Evolutionary conservation across 257 asterid species (phyloP).

Genomic region (Eustoma russellianum): DNA sequence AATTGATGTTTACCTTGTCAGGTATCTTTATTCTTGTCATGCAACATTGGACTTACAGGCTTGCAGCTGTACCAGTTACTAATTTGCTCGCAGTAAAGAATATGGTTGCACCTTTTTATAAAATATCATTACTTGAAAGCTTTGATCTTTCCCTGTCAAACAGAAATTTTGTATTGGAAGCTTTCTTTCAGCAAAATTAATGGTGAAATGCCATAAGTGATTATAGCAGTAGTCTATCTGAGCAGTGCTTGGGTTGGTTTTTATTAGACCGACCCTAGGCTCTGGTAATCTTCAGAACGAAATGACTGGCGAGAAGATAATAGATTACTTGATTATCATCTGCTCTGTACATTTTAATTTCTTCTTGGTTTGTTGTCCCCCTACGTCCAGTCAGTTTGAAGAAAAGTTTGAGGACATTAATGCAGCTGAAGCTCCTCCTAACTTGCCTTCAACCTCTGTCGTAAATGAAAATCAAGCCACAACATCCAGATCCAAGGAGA

Average conservation of each 20-base stretch:
- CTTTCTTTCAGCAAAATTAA: too few relatives aligned
- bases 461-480: constrained; percentile 34
- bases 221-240: too few relatives aligned
- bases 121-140: too few relatives aligned
- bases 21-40: constrained; percentile 31
- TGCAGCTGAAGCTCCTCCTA: constrained; percentile 41
- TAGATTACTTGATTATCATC: neutral
- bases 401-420: constrained; percentile 58
- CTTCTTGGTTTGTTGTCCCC: neutral
- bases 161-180: too few relatives aligned
- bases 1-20: constrained; percentile 78
- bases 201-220: too few relatives aligned
- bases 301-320: too few relatives aligned
- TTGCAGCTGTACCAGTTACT: too few relatives aligned
- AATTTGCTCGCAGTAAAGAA: neutral
- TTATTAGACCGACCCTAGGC: too few relatives aligned
- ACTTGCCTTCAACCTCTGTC: constrained; percentile 47
- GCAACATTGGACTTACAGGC: neutral
- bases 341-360: neutral
- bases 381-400: constrained; percentile 57
- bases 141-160: too few relatives aligned
- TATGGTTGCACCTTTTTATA: neutral
- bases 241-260: too few relatives aligned
- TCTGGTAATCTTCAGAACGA: too few relatives aligned
- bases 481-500: constrained; percentile 28